A percentile compares a stretch with the other conserved stretches of the same genome.
These are phyloP conservation scores for Populus hybrid DNA, from an alignment of 441 rosid genomes.

Conservation along the genomic window DNA sequence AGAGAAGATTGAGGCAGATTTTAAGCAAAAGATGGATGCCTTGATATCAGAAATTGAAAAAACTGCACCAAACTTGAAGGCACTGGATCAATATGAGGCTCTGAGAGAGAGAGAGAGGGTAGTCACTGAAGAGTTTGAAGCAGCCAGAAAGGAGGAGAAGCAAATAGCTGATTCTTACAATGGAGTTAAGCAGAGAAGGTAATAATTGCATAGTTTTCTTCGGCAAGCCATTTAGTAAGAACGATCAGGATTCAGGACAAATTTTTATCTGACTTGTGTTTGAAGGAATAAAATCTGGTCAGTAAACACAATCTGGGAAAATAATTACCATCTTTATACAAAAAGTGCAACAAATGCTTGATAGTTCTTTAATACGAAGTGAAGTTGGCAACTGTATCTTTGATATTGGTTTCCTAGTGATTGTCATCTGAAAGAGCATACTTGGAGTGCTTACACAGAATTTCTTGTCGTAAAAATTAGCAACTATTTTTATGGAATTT, in stretches of 20 bases:
- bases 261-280: not conserved
- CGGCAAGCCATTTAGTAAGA: not conserved
- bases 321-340: not conserved
- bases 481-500: not conserved
- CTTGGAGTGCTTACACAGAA: not conserved
- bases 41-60: conserved; percentile 72
- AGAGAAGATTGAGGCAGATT: conserved; percentile 76
- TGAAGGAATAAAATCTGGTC: not conserved
- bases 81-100: conserved; percentile 91
- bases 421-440: not conserved
- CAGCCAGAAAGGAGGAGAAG: conserved; percentile 88
- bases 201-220: conserved; percentile 3
- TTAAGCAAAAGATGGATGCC: conserved; percentile 77
- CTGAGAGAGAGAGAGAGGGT: conserved; percentile 78
- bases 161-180: conserved; percentile 81
- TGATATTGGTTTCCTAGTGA: not conserved
- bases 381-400: not conserved
- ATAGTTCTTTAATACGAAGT: not conserved
- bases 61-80: conserved; percentile 97
- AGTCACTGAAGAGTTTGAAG: conserved; percentile 82
- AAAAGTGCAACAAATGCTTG: not conserved
- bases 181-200: conserved; percentile 79
- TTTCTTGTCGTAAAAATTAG: not conserved
- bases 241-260: not conserved
- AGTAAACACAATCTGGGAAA: not conserved